phyloP scores from a whole-genome alignment of 768 basidiomycete species.

The Pisolithus tinctorius region DNA sequence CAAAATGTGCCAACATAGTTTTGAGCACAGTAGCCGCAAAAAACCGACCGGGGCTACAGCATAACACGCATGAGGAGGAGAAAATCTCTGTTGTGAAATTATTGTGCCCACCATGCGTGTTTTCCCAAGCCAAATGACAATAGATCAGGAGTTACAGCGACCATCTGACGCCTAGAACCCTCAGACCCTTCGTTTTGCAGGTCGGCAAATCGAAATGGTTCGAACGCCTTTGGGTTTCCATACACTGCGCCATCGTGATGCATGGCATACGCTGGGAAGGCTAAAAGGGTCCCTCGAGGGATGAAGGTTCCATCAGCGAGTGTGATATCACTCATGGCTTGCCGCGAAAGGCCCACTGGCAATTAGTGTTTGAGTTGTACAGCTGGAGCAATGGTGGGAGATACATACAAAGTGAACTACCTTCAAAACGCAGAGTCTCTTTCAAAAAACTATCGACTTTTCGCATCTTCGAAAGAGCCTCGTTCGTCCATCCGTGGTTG shows the following conservation, averaged over 20 bases:
- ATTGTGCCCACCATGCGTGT: slow-evolving; percentile 8
- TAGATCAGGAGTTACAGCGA: slow-evolving; percentile 24
- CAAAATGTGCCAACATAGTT: slow-evolving; percentile 8
- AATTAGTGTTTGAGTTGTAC: neutral
- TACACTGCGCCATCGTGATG: slow-evolving; percentile 13
- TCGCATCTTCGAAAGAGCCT: slow-evolving; percentile 18
- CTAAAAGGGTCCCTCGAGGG: slow-evolving; percentile 23
- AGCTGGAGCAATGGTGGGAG: neutral
- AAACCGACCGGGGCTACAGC: slow-evolving; percentile 32
- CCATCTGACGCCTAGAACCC: slow-evolving; percentile 16
- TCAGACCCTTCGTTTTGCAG: neutral
- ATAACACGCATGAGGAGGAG: neutral
- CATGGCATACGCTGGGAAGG: slow-evolving; percentile 10
- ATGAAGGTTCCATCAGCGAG: slow-evolving; percentile 31
- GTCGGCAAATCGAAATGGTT: slow-evolving; percentile 40
- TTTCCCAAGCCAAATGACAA: slow-evolving; percentile 28
- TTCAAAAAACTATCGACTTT: slow-evolving; percentile 35
- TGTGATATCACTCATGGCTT: slow-evolving; percentile 22
- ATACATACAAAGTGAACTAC: slow-evolving; percentile 12
- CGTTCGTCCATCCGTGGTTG: slow-evolving; percentile 19
- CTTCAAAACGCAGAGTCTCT: slow-evolving; percentile 26
- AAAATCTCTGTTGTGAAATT: no score
- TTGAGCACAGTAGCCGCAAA: slow-evolving; percentile 34
- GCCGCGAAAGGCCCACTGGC: slow-evolving; percentile 24
- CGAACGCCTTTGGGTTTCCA: slow-evolving; percentile 29